Evolutionary conservation across 2,329 filamentous ascomycete species (phyloP).

Genomic region (Aspergillus sp.): DNA sequence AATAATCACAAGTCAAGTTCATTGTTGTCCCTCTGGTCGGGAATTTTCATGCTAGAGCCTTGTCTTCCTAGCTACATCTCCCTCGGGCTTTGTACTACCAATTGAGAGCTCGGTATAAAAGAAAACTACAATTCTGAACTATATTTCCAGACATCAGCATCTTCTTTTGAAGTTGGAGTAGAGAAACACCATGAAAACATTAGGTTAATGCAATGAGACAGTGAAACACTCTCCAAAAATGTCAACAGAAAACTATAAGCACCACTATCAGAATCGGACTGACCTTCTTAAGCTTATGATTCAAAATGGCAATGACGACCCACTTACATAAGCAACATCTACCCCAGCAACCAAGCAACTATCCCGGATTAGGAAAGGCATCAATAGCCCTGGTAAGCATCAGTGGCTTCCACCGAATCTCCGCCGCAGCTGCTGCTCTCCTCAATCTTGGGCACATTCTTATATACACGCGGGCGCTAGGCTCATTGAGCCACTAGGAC

Average conservation of each 20-base stretch:
- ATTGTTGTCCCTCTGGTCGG: neutral
- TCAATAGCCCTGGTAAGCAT: constrained; percentile 28
- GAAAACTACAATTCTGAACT: neutral
- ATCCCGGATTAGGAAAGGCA: constrained; percentile 27
- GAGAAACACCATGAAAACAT: neutral
- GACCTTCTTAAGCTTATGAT: neutral
- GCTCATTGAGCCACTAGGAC: neutral
- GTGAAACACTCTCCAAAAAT: too few relatives aligned
- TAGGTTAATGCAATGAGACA: neutral
- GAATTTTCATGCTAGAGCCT: neutral
- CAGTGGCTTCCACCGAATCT: constrained; percentile 4
- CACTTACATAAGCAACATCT: constrained; percentile 14
- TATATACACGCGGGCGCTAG: neutral
- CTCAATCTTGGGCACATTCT: neutral
- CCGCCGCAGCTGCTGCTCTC: neutral
- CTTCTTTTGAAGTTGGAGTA: neutral
- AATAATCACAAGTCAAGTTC: too few relatives aligned
- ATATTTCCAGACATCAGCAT: neutral
- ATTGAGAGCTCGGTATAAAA: neutral
- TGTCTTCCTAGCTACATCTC: neutral
- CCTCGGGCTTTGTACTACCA: neutral
- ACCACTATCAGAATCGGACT: too few relatives aligned
- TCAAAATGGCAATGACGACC: neutral
- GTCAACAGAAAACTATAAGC: neutral
- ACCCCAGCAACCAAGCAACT: constrained; percentile 31